phyloP scores from a whole-genome alignment of 2,329 filamentous ascomycete species.

The Didymella pinodella region DNA sequence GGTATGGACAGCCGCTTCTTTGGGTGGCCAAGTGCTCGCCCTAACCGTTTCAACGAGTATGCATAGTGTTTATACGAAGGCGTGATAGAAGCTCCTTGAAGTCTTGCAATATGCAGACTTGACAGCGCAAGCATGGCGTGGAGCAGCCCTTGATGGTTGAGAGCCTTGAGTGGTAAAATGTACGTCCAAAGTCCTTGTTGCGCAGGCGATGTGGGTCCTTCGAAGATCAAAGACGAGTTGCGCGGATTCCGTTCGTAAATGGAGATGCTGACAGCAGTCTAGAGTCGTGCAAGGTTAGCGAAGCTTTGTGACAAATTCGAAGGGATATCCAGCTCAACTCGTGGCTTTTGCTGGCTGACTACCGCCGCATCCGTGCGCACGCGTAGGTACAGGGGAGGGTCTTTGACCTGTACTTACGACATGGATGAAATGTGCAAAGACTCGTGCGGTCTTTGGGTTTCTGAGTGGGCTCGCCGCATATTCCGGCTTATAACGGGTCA shows the following conservation, averaged over 20 bases:
- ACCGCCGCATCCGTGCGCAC: background rate
- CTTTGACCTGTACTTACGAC: slow-evolving; percentile 54
- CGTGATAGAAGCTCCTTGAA: slow-evolving; percentile 76
- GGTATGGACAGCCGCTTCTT: slow-evolving; percentile 75
- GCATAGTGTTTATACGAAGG: slow-evolving; percentile 93
- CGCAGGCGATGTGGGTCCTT: slow-evolving; percentile 47
- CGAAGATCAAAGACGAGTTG: slow-evolving; percentile 73
- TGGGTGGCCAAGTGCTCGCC: slow-evolving; percentile 76
- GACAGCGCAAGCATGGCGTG: slow-evolving; percentile 90
- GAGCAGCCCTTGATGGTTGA: slow-evolving; percentile 84
- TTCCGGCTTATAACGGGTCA: slow-evolving; percentile 57
- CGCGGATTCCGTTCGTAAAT: slow-evolving; percentile 84
- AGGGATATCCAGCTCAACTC: background rate
- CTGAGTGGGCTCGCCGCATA: slow-evolving; percentile 70
- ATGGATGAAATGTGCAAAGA: slow-evolving; percentile 92
- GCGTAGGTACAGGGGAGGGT: background rate
- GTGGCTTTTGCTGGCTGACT: background rate
- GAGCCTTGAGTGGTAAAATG: slow-evolving; percentile 78
- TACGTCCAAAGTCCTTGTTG: slow-evolving; percentile 67
- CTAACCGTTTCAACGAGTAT: slow-evolving; percentile 79
- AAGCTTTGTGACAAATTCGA: background rate
- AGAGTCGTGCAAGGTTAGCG: slow-evolving; percentile 13
- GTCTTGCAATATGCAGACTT: slow-evolving; percentile 85
- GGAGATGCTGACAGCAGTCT: slow-evolving; percentile 82
- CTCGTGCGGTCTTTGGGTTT: slow-evolving; percentile 78